These are phyloP conservation scores for Hippophae rhamnoides DNA, from an alignment of 306 rosid genomes.

Conservation along the genomic window DNA sequence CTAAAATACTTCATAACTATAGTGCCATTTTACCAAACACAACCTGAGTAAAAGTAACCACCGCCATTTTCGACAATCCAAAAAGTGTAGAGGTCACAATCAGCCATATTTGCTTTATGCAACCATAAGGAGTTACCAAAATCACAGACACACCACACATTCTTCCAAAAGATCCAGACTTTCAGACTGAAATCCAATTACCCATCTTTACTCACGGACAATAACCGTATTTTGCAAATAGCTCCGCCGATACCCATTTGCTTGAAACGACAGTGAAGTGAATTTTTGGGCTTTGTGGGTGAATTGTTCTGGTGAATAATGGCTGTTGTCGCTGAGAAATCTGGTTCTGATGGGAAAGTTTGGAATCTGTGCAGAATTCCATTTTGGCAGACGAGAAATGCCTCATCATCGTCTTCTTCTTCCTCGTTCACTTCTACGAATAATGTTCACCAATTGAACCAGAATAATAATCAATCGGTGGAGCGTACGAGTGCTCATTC, in stretches of 20 bases:
- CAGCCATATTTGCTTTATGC: conserved; percentile 27
- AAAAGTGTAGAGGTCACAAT: conserved; percentile 30
- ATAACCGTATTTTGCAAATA: conserved; percentile 15
- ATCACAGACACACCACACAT: conserved; percentile 14
- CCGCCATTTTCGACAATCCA: conserved; percentile 35
- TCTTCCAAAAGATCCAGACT: not conserved
- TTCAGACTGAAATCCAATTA: conserved; percentile 14
- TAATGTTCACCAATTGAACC: conserved; percentile 35
- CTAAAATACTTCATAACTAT: not conserved
- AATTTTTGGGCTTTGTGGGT: not conserved
- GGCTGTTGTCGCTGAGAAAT: conserved; percentile 57
- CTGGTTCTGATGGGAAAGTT: conserved; percentile 48
- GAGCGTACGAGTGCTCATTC: conserved; percentile 46
- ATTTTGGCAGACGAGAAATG: conserved; percentile 66
- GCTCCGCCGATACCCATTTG: conserved; percentile 21
- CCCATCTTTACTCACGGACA: conserved; percentile 19
- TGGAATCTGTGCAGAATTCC: conserved; percentile 69
- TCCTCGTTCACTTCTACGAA: conserved; percentile 34
- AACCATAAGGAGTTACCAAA: conserved; percentile 24
- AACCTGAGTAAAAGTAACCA: conserved; percentile 16
- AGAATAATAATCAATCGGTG: conserved; percentile 37
- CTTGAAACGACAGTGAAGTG: not conserved
- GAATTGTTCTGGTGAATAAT: conserved; percentile 13
- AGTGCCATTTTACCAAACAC: conserved; percentile 1
- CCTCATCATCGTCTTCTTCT: conserved; percentile 31